These are phyloP conservation scores for Cochlearia excelsa DNA, from an alignment of 345 rosid species.

Conservation along the genomic window DNA sequence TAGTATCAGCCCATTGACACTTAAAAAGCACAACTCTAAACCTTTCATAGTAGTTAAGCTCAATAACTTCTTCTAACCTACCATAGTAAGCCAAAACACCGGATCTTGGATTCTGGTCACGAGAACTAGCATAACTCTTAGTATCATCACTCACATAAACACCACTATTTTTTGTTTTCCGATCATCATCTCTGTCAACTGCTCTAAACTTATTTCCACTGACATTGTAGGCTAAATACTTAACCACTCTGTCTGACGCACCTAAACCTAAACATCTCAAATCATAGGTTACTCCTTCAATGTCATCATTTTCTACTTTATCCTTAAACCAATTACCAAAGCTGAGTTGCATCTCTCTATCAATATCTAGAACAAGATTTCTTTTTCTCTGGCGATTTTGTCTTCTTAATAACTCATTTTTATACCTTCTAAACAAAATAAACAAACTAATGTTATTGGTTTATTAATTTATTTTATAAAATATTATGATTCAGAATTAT, in stretches of 20 bases:
- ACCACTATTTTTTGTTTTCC: not conserved
- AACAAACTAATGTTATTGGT: too few relatives aligned
- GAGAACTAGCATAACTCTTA: too few relatives aligned
- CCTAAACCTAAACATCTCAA: not conserved
- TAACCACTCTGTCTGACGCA: not conserved
- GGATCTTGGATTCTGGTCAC: too few relatives aligned
- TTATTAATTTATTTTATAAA: too few relatives aligned
- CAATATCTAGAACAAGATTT: not conserved
- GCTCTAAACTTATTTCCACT: not conserved
- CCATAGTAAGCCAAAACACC: not conserved
- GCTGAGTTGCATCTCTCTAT: not conserved
- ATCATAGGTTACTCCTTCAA: not conserved
- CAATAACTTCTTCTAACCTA: not conserved
- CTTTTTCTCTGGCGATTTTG: not conserved
- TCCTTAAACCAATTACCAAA: not conserved
- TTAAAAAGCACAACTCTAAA: too few relatives aligned
- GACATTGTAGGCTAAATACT: not conserved
- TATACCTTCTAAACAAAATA: not conserved
- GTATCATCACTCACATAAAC: not conserved
- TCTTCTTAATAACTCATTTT: not conserved
- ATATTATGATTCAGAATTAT: too few relatives aligned
- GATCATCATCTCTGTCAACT: not conserved
- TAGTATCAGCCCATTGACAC: too few relatives aligned
- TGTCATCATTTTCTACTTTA: not conserved
- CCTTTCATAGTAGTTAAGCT: not conserved